Percentiles rank a stretch among this genome's conserved stretches.
Conservation (phyloP, 306 rosid genomes). For the Vigna angularis region DNA sequence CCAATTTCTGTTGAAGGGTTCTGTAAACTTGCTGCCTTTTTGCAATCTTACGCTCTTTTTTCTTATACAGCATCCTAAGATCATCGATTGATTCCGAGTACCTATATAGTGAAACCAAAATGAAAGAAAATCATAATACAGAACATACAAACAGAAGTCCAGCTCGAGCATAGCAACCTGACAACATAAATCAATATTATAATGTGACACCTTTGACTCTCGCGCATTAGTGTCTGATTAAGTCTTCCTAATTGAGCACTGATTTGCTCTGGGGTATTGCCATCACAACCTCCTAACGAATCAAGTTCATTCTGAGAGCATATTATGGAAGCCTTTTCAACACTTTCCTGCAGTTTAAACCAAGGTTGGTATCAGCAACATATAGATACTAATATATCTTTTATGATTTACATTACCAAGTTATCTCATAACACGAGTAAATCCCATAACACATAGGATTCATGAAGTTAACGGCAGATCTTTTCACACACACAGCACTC, state of each 20-base stretch:
- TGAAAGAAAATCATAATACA: constrained; percentile 15
- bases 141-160: neutral
- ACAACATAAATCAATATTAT: constrained; percentile 25
- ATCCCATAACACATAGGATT: neutral
- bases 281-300: constrained; percentile 67
- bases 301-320: constrained; percentile 74
- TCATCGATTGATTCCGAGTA: constrained; percentile 84
- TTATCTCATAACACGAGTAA: neutral
- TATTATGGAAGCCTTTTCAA: constrained; percentile 76
- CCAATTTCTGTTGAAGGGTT: constrained; percentile 64
- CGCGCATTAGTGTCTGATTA: constrained; percentile 65
- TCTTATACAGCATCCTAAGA: constrained; percentile 67
- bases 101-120: constrained; percentile 50
- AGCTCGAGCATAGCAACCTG: constrained; percentile 36
- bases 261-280: constrained; percentile 79
- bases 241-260: constrained; percentile 69
- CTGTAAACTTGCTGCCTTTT: constrained; percentile 66
- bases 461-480: no score
- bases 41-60: constrained; percentile 68
- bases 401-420: neutral
- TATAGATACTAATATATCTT: constrained; percentile 10
- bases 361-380: constrained; percentile 39
- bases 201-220: constrained; percentile 64
- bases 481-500: neutral
- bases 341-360: constrained; percentile 66